Evolutionary conservation across 495 filamentous ascomycete species (phyloP), one percentile per base, ranked within the genome.

Genomic region (Aspergillus mulundensis): DNA sequence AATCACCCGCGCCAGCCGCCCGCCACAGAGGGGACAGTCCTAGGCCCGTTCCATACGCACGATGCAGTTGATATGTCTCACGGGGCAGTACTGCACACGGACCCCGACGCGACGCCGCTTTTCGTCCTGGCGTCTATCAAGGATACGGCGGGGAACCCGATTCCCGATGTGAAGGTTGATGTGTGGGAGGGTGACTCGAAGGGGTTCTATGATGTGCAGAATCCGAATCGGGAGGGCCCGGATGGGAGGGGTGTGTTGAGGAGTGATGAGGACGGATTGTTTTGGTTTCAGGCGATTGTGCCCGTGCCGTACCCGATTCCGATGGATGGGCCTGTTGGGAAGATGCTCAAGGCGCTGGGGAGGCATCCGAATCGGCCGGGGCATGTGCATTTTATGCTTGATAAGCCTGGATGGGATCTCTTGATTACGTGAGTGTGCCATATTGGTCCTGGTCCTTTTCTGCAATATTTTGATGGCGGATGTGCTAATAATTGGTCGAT

Each of bases 351-450:
- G 66, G 65, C 62, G 64, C 60, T 94, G 61, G 74, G 77, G 7
- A 75, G 89, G 41, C 89, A 92, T 71, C 79, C 82, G 50, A 90
- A 81, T 76, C 73, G 89, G 50, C 89, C 89, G 19, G 86, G 84
- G 18, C 89, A 94, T 71, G 80, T 93, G 73, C 89, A 91, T 69
- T 91, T 91, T 64, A 90, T 91, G 85, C 89, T 92, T 66, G 80
- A 82, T 58, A 88, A 88, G 70, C 65, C 71, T 63, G 86, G 81
- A 0, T 91, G 84, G 71, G 87, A 91, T 67, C 74, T 84, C 53
- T 68, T 93, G 50, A 81, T 91, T 55, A 93, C 89, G 83, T 87
- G 66, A 58, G 81, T 78, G 43, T 50, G 36, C 30, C 12, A 21
- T 2, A 11, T 11, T 44, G 11, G n/a, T 30, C 16, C 42, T 24